Evolutionary conservation across 805 yeast species (phyloP).

Genomic region (Saccharomycopsis sp.): DNA sequence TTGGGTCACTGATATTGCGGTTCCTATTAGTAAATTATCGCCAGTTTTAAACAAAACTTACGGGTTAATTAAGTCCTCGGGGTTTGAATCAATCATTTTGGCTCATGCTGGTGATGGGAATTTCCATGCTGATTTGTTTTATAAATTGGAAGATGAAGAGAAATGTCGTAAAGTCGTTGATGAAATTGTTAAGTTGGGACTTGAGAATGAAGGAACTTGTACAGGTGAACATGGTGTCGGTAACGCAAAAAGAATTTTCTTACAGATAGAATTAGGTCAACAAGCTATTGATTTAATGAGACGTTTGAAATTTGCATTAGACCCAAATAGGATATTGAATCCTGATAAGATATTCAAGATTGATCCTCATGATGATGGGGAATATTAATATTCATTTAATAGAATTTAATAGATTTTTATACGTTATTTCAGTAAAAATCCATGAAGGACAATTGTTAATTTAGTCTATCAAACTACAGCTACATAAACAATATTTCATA

Average conservation of each 20-base stretch:
- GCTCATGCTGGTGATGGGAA: slow-evolving; percentile 85
- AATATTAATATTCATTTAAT: too few relatives aligned
- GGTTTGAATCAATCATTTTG: slow-evolving; percentile 50
- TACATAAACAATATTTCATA: neutral
- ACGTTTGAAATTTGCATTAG: slow-evolving; percentile 59
- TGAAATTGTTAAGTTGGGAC: too few relatives aligned
- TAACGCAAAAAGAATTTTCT: slow-evolving; percentile 58
- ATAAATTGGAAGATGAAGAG: slow-evolving; percentile 43
- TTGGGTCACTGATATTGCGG: slow-evolving; percentile 81
- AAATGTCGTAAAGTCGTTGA: slow-evolving; percentile 44
- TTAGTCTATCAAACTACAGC: slow-evolving; percentile 5
- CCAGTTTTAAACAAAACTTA: slow-evolving; percentile 55
- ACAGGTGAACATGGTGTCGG: slow-evolving; percentile 88
- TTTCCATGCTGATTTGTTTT: slow-evolving; percentile 60
- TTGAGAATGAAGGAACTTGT: slow-evolving; percentile 74
- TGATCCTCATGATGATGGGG: slow-evolving; percentile 37
- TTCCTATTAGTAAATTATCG: slow-evolving; percentile 65
- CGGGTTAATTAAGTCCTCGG: slow-evolving; percentile 46
- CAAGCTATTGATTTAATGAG: slow-evolving; percentile 68
- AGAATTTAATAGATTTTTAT: too few relatives aligned
- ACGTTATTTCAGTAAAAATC: too few relatives aligned
- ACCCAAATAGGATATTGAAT: slow-evolving; percentile 63
- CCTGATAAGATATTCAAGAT: slow-evolving; percentile 76
- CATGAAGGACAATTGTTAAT: too few relatives aligned
- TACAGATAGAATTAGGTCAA: slow-evolving; percentile 56